Evolutionary conservation across 129 eudicot genomes (phyloP).

Genomic region (Flaveria linearis): DNA sequence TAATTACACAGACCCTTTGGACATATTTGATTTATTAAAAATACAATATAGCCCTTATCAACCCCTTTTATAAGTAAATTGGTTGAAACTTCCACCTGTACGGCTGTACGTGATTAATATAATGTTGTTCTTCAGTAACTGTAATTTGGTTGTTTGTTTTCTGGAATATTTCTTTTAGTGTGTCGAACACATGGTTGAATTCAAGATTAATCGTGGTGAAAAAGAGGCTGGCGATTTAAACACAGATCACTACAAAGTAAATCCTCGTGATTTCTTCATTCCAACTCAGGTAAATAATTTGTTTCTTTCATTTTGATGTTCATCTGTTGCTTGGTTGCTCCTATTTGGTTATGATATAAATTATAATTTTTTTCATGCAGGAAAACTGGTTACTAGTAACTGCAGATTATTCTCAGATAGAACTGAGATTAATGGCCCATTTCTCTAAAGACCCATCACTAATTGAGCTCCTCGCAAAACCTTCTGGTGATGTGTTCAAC

Average conservation of each 20-base stretch:
- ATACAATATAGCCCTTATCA: background rate
- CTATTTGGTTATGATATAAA: slow-evolving; percentile 20
- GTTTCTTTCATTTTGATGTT: background rate
- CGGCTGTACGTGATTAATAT: background rate
- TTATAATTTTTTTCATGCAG: slow-evolving; percentile 49
- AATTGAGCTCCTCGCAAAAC: slow-evolving; percentile 73
- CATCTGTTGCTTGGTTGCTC: background rate
- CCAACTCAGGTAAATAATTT: slow-evolving; percentile 70
- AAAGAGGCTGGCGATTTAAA: slow-evolving; percentile 42
- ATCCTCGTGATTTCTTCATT: slow-evolving; percentile 84
- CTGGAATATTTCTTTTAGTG: slow-evolving; percentile 45
- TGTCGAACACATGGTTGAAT: slow-evolving; percentile 91
- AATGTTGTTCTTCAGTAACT: background rate
- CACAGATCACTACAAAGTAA: slow-evolving; percentile 47
- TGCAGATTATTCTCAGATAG: slow-evolving; percentile 99
- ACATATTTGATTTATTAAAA: background rate
- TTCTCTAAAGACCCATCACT: slow-evolving; percentile 80
- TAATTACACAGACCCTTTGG: background rate
- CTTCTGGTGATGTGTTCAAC: slow-evolving; percentile 75
- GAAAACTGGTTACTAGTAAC: slow-evolving; percentile 86
- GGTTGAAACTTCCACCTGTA: background rate
- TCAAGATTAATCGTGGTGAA: slow-evolving; percentile 46
- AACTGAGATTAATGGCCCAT: slow-evolving; percentile 94
- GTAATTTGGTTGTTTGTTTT: background rate
- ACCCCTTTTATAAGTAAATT: background rate